Conservation (phyloP, 441 rosid genomes). For the Gossypium laxum region DNA sequence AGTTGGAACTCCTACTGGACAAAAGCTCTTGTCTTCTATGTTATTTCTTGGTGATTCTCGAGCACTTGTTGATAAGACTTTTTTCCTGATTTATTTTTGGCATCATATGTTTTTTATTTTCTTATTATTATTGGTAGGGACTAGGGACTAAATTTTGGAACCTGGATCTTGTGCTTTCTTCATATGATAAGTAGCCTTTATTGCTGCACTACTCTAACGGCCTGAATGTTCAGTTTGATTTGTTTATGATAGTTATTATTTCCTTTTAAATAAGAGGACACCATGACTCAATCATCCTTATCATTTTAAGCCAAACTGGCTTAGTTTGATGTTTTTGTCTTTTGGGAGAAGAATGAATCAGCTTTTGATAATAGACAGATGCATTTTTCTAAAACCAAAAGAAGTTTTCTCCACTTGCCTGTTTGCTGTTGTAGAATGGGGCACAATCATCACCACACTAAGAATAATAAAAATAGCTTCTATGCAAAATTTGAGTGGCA, state of each 20-base stretch:
- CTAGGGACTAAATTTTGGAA: neutral
- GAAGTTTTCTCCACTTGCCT: neutral
- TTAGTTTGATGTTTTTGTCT: neutral
- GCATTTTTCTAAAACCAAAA: neutral
- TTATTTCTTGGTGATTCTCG: slow-evolving; percentile 61
- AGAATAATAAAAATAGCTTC: neutral
- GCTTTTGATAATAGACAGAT: neutral
- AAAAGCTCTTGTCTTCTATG: slow-evolving; percentile 48
- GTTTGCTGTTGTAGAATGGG: neutral
- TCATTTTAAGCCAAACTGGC: neutral
- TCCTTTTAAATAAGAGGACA: neutral
- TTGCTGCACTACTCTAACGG: neutral
- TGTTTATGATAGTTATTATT: neutral
- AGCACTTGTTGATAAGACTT: neutral
- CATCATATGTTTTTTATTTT: neutral
- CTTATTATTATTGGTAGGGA: neutral
- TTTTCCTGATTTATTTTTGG: neutral
- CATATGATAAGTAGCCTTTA: neutral
- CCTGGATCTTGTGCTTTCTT: neutral
- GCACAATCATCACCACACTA: neutral
- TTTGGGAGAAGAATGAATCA: neutral
- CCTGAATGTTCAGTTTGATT: neutral
- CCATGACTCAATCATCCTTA: neutral
- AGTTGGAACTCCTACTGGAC: slow-evolving; percentile 53
- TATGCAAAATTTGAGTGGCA: too few relatives aligned